phyloP scores from a whole-genome alignment of 345 rosid genomes.

The Populus euphratica region DNA sequence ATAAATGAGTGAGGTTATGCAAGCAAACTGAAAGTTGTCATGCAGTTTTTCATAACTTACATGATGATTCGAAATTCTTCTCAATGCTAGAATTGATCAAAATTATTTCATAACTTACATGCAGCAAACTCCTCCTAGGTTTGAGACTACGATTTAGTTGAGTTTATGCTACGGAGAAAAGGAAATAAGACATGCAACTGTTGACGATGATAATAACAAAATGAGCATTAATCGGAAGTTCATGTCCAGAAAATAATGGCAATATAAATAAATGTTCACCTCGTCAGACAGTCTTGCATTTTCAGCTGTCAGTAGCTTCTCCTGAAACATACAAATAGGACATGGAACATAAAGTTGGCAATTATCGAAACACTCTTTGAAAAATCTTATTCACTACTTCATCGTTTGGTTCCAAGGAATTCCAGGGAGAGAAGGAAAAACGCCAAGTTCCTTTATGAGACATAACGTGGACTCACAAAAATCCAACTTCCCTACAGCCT shows the following conservation, averaged over 20 bases:
- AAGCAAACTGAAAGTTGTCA: neutral
- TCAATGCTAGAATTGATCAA: neutral
- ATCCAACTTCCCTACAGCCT: neutral
- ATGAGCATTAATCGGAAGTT: neutral
- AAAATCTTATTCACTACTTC: neutral
- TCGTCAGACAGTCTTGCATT: slow-evolving; percentile 11
- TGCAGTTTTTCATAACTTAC: neutral
- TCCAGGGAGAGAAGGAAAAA: neutral
- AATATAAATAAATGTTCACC: neutral
- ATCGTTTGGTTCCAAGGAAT: neutral
- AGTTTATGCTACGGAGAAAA: neutral
- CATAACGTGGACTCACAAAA: neutral
- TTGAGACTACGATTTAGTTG: neutral
- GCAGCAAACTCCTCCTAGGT: neutral
- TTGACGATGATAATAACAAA: neutral
- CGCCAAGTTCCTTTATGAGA: neutral
- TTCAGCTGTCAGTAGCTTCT: slow-evolving; percentile 11
- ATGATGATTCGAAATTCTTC: neutral
- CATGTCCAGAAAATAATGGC: neutral
- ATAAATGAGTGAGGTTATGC: neutral
- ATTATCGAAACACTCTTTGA: neutral
- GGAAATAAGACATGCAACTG: neutral
- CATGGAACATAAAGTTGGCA: neutral
- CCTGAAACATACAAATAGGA: neutral
- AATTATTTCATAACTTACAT: no score